Evolutionary conservation across 2,329 filamentous ascomycete genomes (phyloP), one percentile per base, ranked within the genome.

Genomic region (Fusarium buharicum): DNA sequence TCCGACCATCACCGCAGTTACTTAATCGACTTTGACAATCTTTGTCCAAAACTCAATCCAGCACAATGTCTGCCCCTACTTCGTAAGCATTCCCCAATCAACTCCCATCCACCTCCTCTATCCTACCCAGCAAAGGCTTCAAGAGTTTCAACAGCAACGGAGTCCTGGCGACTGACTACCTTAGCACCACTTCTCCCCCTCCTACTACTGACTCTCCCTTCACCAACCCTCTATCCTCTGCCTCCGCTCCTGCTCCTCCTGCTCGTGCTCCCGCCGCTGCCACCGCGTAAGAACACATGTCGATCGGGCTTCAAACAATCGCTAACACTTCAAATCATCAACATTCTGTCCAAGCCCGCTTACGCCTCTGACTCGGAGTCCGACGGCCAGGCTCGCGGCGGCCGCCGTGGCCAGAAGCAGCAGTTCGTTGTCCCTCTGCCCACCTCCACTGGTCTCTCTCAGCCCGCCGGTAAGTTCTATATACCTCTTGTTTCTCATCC

Each of bases 371-470:
- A 72, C 59, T 72, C 69, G 36, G 70, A 72, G 55, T 72, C 70
- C 6, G 70, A 72, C 24, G 70, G 70, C 33, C 70, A 72, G 64
- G 70, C 70, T 59, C 70, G 69, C 40, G 70, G 70, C 27, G 70
- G 70, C 20, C 70, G 70, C 60, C 67, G 68, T 34, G 50, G 50
- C 59, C 61, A 51, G 60, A 70, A 66, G 62, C 62, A 60, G 59
- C 64, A 72, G 59, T 67, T 72, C 27, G 67, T 69, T 51, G 68
- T 67, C 62, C 66, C 68, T 51, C 67, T 71, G 39, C 71, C 70
- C 62, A 73, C 65, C 48, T 75, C 59, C 57, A 75, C 76, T 31
- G 72, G 71, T 43, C 73, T 78, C 44, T 76, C 76, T 11, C 75
- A 76, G 53, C 70, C 72, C 33, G 72, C 68, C 50, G 69, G 69